Evolutionary conservation across 177 flowering plant genomes (phyloP).

Genomic region (Vitis hybrid): DNA sequence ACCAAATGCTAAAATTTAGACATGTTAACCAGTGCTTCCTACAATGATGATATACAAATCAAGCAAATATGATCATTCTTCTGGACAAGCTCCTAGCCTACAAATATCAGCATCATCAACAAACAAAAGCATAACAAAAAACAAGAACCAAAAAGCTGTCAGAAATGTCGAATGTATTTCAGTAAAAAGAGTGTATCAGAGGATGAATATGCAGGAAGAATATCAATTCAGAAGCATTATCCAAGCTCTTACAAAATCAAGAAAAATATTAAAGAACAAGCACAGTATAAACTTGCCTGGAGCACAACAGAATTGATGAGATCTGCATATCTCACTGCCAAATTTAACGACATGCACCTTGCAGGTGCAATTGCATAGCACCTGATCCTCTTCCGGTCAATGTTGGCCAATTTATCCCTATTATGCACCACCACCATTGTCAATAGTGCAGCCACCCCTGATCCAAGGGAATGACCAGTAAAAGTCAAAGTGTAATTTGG

Average conservation of each 20-base stretch:
- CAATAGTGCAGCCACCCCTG: slow-evolving; percentile 77
- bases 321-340: slow-evolving; percentile 82
- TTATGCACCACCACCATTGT: slow-evolving; percentile 57
- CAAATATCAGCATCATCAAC: background rate
- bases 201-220: background rate
- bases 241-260: background rate
- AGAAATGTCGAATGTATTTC: background rate
- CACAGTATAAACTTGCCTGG: slow-evolving; percentile 41
- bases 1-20: background rate
- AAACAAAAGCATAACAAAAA: background rate
- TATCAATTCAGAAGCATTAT: background rate
- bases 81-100: background rate
- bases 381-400: slow-evolving; percentile 54
- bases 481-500: slow-evolving; percentile 59
- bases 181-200: no score
- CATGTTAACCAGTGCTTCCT: background rate
- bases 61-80: background rate
- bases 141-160: background rate
- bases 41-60: background rate
- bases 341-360: slow-evolving; percentile 71
- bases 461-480: slow-evolving; percentile 75
- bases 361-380: slow-evolving; percentile 80
- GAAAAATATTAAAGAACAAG: slow-evolving; percentile 2
- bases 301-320: slow-evolving; percentile 72
- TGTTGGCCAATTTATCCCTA: slow-evolving; percentile 44